Evolutionary conservation across 2,329 filamentous ascomycete genomes (phyloP), one percentile per base, ranked within the genome.

Genomic region (Hymenoscyphus scutula): DNA sequence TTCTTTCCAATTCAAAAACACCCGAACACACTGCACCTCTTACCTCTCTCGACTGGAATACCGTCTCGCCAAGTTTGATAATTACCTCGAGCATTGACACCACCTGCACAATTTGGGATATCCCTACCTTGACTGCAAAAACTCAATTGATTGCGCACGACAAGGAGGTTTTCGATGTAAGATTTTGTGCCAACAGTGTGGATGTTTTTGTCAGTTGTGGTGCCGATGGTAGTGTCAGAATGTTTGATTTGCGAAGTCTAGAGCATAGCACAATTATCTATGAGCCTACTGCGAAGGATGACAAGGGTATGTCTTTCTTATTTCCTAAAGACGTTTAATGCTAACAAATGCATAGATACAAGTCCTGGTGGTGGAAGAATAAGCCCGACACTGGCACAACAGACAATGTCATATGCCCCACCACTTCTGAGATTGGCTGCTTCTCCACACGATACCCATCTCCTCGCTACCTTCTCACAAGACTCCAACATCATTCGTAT

Each of bases 221-320:
- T 58, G 94, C 96, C 61, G 95, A 99, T 74, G 95, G 95, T 45
- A 98, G 94, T 75, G 95, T 99, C 29, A 87, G 95, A 70, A 99
- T 99, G 95, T 99, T 99, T 77, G 95, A 99, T 76, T 81, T 99
- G 65, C 87, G 95, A 73, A 98, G 94, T 76, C 79, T 99, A 59
- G 95, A 99, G 75, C 95, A 99, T 76, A 97, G 93, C 68, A 99
- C 95, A 58, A 99, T 99, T 75, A 99, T 99, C 67, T 99, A 99
- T 75, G 95, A 99, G 76, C 95, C 95, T 4, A 94, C 91, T 0
- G 90, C 92, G 69, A 97, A 97, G 78, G 88, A 89, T 65, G 86
- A 89, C 53, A 79, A 85, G 80, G 84, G 90, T 92, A 79, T 68
- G 79, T 73, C 25, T 10, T 34, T 48, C 11, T 4, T 41, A 23